Base-by-base conservation (phyloP, 306 rosid species). In the Betula pendula region DNA sequence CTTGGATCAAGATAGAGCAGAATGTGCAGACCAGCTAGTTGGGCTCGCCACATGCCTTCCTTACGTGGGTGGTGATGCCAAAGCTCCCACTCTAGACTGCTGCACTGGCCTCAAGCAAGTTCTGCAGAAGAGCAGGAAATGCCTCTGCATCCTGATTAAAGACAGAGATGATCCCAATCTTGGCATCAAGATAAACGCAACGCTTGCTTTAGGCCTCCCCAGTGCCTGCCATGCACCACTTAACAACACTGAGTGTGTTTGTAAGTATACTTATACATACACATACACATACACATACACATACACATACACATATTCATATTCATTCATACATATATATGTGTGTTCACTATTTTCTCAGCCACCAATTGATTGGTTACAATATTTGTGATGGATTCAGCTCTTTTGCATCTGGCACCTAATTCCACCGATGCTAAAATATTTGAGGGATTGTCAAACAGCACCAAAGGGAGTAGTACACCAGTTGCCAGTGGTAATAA, bases 101-200 rank as follows among this genome's bases (percentile, higher is more conserved):
- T 93, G 97, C 83, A 77, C 85, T 17, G 97, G 92, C 1, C 78
- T 89, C 19, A 88, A 85, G 72, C 70, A 72, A 17, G 93, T 91
- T 12, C 63, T 85, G 40, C 59, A 59, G 19, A 89, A 84, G 81
- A 87, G 92, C 84, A 86, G 79, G 75, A 93, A 71, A 33, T 93
- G 97, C 60, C 85, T 93, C 0, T 93, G 97, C 58, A 45, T 93
- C 59, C 88, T 93, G 4, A 80, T 91, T 33, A 91, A 88, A 29
- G 97, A 93, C 43, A 88, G 78, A 42, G 72, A 93, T 47, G 96
- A 93, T 75, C 97, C 98, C 0, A 81, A 49, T 6, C 98, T 93
- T 67, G 98, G 93, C 56, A 22, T 93, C 52, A 75, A 74, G 17
- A 63, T 91, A 72, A 91, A 93, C 55, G 76, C 85, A 38, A 71